These are phyloP conservation scores for Paraglomus brasilianum DNA, from an alignment of 192 early-diverging fungal genomes.

Conservation along the genomic window DNA sequence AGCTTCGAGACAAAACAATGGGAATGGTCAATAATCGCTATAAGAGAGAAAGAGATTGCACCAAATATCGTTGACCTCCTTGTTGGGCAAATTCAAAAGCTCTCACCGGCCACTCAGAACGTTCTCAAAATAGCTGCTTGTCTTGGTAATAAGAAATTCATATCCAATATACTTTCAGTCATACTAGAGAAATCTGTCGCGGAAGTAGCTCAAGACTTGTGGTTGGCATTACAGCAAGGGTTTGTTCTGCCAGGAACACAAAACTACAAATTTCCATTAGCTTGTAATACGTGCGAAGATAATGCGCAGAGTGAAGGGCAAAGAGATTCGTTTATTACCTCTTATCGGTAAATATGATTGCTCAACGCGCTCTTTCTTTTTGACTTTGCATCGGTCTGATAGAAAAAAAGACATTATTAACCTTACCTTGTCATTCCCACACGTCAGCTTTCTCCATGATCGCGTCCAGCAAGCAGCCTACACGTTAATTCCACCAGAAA, in stretches of 20 bases:
- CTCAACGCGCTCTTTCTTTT: too few species aligned
- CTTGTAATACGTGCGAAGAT: conserved; percentile 13
- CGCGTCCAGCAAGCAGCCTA: conserved; percentile 43
- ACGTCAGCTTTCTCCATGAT: conserved; percentile 38
- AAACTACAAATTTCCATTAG: conserved; percentile 38
- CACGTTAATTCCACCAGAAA: conserved; percentile 32
- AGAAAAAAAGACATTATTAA: too few species aligned
- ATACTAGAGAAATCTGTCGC: conserved; percentile 29
- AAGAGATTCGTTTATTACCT: too few species aligned
- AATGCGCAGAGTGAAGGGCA: not conserved
- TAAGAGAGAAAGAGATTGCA: conserved; percentile 27
- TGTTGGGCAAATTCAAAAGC: conserved; percentile 31
- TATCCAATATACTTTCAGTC: conserved; percentile 28
- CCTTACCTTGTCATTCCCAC: too few species aligned
- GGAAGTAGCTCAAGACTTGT: conserved; percentile 32
- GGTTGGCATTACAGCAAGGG: conserved; percentile 31
- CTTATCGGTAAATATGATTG: too few species aligned
- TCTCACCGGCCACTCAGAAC: conserved; percentile 25
- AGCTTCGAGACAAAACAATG: conserved; percentile 5
- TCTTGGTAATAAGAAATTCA: conserved; percentile 37
- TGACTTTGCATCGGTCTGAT: too few species aligned
- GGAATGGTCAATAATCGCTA: conserved; percentile 31
- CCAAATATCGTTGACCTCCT: conserved; percentile 41
- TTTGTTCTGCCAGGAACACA: conserved; percentile 33
- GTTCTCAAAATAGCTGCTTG: conserved; percentile 38